Evolutionary conservation across 2,329 filamentous ascomycete genomes (phyloP).

Genomic region (Alternaria dauci): DNA sequence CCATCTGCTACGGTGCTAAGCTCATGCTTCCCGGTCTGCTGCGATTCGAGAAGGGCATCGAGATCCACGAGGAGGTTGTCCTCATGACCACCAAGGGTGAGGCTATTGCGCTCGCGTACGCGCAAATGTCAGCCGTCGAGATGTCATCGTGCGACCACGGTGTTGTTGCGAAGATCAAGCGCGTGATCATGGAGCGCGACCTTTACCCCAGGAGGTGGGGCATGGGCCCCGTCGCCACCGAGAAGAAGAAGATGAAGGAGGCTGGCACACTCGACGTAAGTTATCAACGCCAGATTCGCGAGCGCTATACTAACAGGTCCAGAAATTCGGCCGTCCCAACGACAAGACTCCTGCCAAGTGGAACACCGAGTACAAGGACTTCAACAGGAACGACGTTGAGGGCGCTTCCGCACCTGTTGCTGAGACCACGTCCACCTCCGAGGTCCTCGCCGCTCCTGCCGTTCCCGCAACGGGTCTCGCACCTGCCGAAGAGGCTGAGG

Average conservation of each 20-base stretch:
- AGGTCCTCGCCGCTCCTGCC: constrained; percentile 50
- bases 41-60: constrained; percentile 89
- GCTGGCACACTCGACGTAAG: constrained; percentile 90
- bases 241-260: constrained; percentile 99
- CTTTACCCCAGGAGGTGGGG: constrained; percentile 97
- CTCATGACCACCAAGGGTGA: constrained; percentile 99
- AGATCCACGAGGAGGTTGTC: constrained; percentile 95
- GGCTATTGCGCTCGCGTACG: constrained; percentile 94
- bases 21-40: constrained; percentile 97
- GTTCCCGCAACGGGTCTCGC: constrained; percentile 43
- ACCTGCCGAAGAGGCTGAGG: constrained; percentile 52
- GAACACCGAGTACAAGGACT: constrained; percentile 93
- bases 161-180: constrained; percentile 98
- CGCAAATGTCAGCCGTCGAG: constrained; percentile 97
- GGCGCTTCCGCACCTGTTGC: constrained; percentile 36
- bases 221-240: constrained; percentile 86
- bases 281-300: constrained; percentile 9
- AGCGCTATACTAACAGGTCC: constrained; percentile 43
- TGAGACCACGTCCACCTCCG: constrained; percentile 44
- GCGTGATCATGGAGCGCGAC: constrained; percentile 99
- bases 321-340: constrained; percentile 92
- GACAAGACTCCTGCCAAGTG: constrained; percentile 93
- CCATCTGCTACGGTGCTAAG: constrained; percentile 98
- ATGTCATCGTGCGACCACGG: constrained; percentile 97
- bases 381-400: constrained; percentile 36